Percentiles rank a stretch among this genome's conserved stretches.
Evolutionary conservation across 108 stramenopile genomes (phyloP).

Genomic region (Cyclotella atomus): DNA sequence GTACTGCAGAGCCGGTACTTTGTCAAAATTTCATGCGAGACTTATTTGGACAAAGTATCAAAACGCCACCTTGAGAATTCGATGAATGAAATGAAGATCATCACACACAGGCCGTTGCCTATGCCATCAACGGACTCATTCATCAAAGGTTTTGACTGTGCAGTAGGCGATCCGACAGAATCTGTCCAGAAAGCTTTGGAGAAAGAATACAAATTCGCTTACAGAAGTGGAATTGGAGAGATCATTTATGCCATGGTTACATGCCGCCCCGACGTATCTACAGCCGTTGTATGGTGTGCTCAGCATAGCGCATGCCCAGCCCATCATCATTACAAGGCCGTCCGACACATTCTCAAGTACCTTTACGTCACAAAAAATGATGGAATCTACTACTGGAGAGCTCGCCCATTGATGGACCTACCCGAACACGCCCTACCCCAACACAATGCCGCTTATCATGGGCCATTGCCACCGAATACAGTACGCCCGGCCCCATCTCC

Average conservation of each 20-base stretch:
- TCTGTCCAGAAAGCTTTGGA: not conserved
- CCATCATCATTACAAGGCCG: not conserved
- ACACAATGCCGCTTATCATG: not conserved
- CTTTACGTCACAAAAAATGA: conserved; percentile 2
- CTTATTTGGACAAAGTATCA: conserved; percentile 12
- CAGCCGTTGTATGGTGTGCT: conserved; percentile 10
- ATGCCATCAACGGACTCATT: not conserved
- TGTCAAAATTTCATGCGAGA: conserved; percentile 26
- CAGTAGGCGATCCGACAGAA: not conserved
- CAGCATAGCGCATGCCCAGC: not conserved
- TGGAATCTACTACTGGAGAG: conserved; percentile 35
- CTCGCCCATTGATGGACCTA: not conserved
- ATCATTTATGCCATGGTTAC: conserved; percentile 42
- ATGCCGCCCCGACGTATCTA: conserved; percentile 47
- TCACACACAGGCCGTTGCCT: not conserved
- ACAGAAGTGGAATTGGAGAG: conserved; percentile 46
- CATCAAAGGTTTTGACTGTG: not conserved
- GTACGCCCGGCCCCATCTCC: not conserved
- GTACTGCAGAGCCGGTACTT: conserved; percentile 30
- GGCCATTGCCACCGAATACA: not conserved
- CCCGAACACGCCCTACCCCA: conserved; percentile 5
- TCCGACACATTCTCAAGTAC: conserved; percentile 3
- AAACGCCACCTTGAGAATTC: not conserved
- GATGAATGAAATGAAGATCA: conserved; percentile 20
- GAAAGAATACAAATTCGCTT: conserved; percentile 15